Percentiles rank a stretch among this genome's conserved stretches.
phyloP scores from a whole-genome alignment of 495 filamentous ascomycete genomes.

The Penicillium atrosanguineum region DNA sequence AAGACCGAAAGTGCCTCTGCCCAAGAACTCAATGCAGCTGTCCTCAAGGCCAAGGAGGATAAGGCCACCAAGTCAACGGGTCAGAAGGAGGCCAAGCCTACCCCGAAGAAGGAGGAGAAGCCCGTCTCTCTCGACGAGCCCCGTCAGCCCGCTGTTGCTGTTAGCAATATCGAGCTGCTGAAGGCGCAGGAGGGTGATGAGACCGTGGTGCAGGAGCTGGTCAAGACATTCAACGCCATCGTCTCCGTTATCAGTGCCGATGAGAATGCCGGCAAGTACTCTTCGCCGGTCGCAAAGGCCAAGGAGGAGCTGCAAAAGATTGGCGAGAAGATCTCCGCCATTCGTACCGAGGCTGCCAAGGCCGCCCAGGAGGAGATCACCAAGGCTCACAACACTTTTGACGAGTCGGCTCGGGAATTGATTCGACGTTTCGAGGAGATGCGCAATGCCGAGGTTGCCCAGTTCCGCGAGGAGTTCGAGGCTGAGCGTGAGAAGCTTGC shows the following conservation, averaged over 20 bases:
- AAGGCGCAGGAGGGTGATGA: slow-evolving; percentile 72
- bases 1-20: slow-evolving; percentile 33
- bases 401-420: slow-evolving; percentile 74
- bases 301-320: slow-evolving; percentile 79
- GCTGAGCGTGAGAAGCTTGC: slow-evolving; percentile 76
- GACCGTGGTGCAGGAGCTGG: slow-evolving; percentile 86
- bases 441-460: slow-evolving; percentile 69
- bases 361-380: slow-evolving; percentile 76
- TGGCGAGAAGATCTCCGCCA: slow-evolving; percentile 64
- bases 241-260: slow-evolving; percentile 90
- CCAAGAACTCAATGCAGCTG: slow-evolving; percentile 34
- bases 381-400: slow-evolving; percentile 70
- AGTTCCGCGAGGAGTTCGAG: slow-evolving; percentile 87
- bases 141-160: slow-evolving; percentile 41
- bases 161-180: slow-evolving; percentile 69
- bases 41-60: slow-evolving; percentile 44
- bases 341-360: slow-evolving; percentile 64
- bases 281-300: slow-evolving; percentile 70
- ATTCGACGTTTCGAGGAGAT: slow-evolving; percentile 66
- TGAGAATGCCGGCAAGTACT: slow-evolving; percentile 67
- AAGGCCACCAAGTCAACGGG: slow-evolving; percentile 27
- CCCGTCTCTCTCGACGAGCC: slow-evolving; percentile 32
- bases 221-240: slow-evolving; percentile 92
- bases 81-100: slow-evolving; percentile 28
- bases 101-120: slow-evolving; percentile 33